A percentile compares a stretch with the other conserved stretches of the same genome.
These are phyloP conservation scores for Ogataea parapolymorpha DNA, from an alignment of 805 yeast genomes.

Conservation along the genomic window DNA sequence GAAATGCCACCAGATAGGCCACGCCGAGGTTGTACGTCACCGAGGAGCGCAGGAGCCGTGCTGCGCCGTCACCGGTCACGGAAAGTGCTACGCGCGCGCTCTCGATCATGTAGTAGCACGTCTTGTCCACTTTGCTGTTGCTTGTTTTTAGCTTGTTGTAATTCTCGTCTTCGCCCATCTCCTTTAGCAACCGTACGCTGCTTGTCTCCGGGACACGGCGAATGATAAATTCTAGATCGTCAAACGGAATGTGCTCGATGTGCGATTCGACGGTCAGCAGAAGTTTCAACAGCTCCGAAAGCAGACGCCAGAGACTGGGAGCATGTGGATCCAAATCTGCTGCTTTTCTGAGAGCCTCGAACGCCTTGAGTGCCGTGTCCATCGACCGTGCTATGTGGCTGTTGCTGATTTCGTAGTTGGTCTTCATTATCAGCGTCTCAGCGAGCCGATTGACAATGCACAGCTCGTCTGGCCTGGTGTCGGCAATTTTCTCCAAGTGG, in stretches of 20 bases:
- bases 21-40: conserved; percentile 68
- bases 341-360: conserved; percentile 27
- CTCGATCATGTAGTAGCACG: conserved; percentile 38
- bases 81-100: conserved; percentile 45
- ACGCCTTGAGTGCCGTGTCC: conserved; percentile 38
- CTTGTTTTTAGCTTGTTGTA: conserved; percentile 18
- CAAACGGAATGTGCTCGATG: conserved; percentile 47
- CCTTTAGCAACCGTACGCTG: conserved; percentile 3
- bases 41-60: conserved; percentile 53
- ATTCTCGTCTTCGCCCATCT: conserved; percentile 2
- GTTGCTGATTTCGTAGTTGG: conserved; percentile 46
- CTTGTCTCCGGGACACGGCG: conserved; percentile 16
- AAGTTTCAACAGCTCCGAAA: conserved; percentile 55
- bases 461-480: conserved; percentile 44
- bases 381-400: conserved; percentile 73
- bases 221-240: conserved; percentile 30
- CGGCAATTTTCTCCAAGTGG: conserved; percentile 39
- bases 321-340: conserved; percentile 32
- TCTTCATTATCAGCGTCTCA: conserved; percentile 54
- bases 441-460: conserved; percentile 51
- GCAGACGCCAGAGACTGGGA: conserved; percentile 62
- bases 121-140: conserved; percentile 25
- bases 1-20: conserved; percentile 49
- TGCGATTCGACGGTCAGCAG: conserved; percentile 55
- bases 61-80: conserved; percentile 33